A percentile compares a stretch with the other conserved stretches of the same genome.
Evolutionary conservation across 176 grass and related monocot species (phyloP).

Genomic region (Saccharum spontaneum): DNA sequence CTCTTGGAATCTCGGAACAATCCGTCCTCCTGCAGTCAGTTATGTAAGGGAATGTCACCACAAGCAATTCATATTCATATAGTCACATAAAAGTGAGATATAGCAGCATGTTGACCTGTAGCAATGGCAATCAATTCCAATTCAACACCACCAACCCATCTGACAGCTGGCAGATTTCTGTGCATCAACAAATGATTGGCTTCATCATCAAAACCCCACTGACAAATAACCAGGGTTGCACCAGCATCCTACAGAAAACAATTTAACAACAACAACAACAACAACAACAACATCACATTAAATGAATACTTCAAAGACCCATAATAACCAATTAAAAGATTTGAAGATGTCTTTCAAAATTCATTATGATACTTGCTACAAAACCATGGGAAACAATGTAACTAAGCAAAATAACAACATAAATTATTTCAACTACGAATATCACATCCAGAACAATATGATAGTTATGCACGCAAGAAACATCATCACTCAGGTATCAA

Average conservation of each 20-base stretch:
- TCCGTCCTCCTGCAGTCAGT: conserved; percentile 71
- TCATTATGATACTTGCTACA: neutral
- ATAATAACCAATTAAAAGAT: neutral
- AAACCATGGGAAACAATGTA: neutral
- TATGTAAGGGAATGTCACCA: conserved; percentile 15
- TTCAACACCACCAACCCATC: conserved; percentile 99
- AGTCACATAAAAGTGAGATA: neutral
- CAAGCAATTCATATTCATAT: conserved; percentile 1
- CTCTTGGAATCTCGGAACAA: conserved; percentile 97
- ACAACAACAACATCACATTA: no score
- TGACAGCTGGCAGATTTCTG: conserved; percentile 90
- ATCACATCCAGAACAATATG: neutral
- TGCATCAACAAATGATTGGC: conserved; percentile 95
- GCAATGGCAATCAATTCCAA: conserved; percentile 97
- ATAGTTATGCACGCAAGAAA: neutral
- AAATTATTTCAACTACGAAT: neutral
- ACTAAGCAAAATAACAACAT: neutral
- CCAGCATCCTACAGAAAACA: conserved; percentile 74
- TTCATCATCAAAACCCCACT: conserved; percentile 99
- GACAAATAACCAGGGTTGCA: conserved; percentile 95
- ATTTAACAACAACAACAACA: no score
- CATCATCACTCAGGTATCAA: neutral
- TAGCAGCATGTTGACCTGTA: conserved; percentile 55
- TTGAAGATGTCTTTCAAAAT: neutral
- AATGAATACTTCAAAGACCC: neutral